Evolutionary conservation across 225 moss, liverwort and hornwort species (phyloP), one percentile per base, ranked within the genome.

Genomic region (Polytrichum commune): DNA sequence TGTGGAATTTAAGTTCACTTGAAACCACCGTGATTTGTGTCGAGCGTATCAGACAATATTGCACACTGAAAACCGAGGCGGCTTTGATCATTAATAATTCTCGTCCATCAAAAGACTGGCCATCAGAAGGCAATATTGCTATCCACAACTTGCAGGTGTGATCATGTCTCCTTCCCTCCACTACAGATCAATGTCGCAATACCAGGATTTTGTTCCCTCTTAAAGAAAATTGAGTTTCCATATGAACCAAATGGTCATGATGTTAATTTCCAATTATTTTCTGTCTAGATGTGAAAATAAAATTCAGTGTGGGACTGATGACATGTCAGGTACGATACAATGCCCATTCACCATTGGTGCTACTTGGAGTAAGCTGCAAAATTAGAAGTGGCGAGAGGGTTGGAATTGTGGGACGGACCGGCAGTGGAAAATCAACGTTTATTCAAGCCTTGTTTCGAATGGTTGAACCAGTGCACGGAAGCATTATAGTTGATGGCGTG

Each of bases 361-460:
- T 91, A 73, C 83, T 79, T 38, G 89, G 86, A 35, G 25, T 91
- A 29, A 86, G 77, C 2, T 89, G 82, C 74, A 76, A 74, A 19
- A 74, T 89, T 25, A n/a, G 60, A 30, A 83, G 84, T 7, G 83
- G 89, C 8, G 65, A 81, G 60, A 91, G 74, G 62, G 77, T 91
- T 32, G 91, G 89, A 2, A 69, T 89, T 0, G 86, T 89, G 35
- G 91, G 84, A 16, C 77, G 86, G 19, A 91, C 72, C 62, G 86
- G 83, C 7, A 80, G 78, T 30, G 92, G 92, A 27, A 88, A 88
- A 19, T 86, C 92, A 1, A 95, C 95, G 0, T 79, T 95, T 3
- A 91, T 92, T 32, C 92, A 92, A 70, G 79, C 95, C 27, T 64
- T 95, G 61, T 92, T 95, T 61, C 79, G 95, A 62, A 62, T 89